Base-by-base conservation (phyloP, 257 asterid genomes). In the Capsicum baccatum region DNA sequence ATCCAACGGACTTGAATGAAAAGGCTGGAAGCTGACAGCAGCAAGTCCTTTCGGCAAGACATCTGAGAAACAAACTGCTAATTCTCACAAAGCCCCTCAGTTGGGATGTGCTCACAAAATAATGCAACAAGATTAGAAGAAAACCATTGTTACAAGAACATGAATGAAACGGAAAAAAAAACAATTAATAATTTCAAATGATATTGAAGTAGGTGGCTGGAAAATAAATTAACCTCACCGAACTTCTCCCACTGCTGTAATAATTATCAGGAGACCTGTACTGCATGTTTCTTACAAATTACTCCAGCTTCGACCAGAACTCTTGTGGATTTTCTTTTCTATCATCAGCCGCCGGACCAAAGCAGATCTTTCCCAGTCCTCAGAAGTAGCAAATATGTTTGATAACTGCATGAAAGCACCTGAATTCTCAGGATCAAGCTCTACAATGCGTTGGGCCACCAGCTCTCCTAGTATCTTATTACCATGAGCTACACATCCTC, bases 281-380 rank as follows among this genome's bases (percentile, higher is more conserved):
- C 81, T 76, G 48, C 64, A 12, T 64, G 26, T 4, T 16, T 48
- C 39, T n/a, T 50, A 76, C 47, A 76, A 26, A 88, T 83, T 88
- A 83, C 92, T 92, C 98, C 99, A 93, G 88, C 99, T 96, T 89
- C 89, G 90, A 37, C 97, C 99, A 47, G 98, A 92, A 84, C 35
- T 90, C 86, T 91, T 94, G 55, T 84, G 88, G 56, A 96, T 90
- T 78, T 89, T 86, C 91, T 69, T 87, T 21, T 91, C 97, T 64
- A 83, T 88, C 98, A 94, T 94, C 83, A 92, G 59, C 87, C 88
- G 91, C 84, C 99, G 92, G 70, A 96, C 88, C 79, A 87, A 39
- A 55, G 90, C 97, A 6, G 98, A 94, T 80, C 83, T 58, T 81
- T 89, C 87, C 99, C 99, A 94, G 82, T 96, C 95, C 74, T 92